A percentile compares a stretch with the other conserved stretches of the same genome.
Conservation (phyloP, 257 asterid species). For the Handroanthus guayacan region DNA sequence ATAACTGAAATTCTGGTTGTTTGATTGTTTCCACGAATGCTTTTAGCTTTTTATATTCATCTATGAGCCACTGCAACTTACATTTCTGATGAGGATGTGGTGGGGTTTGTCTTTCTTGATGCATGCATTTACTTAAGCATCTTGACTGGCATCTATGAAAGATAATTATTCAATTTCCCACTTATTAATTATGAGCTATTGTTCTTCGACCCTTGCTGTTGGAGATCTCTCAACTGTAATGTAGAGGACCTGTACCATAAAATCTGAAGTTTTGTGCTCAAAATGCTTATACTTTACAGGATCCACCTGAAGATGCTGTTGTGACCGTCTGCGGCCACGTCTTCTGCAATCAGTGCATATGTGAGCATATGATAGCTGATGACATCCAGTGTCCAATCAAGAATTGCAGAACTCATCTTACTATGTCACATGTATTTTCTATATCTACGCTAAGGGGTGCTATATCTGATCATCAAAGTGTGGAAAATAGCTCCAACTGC, state of each 20-base stretch:
- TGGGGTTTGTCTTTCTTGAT: background rate
- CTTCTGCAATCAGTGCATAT: conserved; percentile 93
- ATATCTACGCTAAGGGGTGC: conserved; percentile 61
- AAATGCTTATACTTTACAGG: conserved; percentile 56
- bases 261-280: conserved; percentile 19
- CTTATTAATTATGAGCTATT: background rate
- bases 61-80: background rate
- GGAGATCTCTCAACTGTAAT: conserved; percentile 6
- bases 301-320: conserved; percentile 97
- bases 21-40: no score
- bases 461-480: conserved; percentile 54
- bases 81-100: background rate
- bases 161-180: background rate
- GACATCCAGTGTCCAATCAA: conserved; percentile 81
- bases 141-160: conserved; percentile 1
- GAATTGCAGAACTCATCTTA: conserved; percentile 74
- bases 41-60: background rate
- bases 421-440: conserved; percentile 64
- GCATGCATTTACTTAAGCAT: background rate
- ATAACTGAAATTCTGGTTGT: background rate
- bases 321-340: conserved; percentile 92
- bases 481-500: conserved; percentile 43
- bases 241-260: background rate
- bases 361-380: conserved; percentile 83
- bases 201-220: background rate